A percentile compares a stretch with the other conserved stretches of the same genome.
Evolutionary conservation across 306 rosid genomes (phyloP).

Genomic region (Rosa persica): DNA sequence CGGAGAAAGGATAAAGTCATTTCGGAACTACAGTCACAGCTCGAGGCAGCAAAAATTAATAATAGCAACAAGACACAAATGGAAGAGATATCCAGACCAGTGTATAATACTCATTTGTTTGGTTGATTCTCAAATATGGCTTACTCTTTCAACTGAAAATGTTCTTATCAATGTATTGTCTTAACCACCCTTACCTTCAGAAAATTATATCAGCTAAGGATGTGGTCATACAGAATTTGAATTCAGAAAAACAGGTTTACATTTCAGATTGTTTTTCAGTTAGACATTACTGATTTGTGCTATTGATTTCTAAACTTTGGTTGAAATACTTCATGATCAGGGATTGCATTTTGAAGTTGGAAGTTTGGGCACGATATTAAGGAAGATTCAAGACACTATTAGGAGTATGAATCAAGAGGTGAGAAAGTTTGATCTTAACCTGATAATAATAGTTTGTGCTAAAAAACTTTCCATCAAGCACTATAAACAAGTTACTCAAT

Average conservation of each 20-base stretch:
- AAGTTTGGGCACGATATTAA: conserved; percentile 48
- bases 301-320: conserved; percentile 29
- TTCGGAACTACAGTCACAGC: conserved; percentile 65
- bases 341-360: conserved; percentile 59
- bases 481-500: neutral
- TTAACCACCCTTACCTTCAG: conserved; percentile 66
- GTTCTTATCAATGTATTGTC: conserved; percentile 26
- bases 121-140: conserved; percentile 16
- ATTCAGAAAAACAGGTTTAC: conserved; percentile 62
- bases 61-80: conserved; percentile 46
- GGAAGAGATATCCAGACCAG: conserved; percentile 63
- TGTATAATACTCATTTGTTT: conserved; percentile 10
- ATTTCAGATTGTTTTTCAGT: conserved; percentile 13
- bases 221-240: conserved; percentile 51
- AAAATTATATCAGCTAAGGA: conserved; percentile 52
- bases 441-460: neutral
- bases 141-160: conserved; percentile 12
- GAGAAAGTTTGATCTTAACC: conserved; percentile 3
- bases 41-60: conserved; percentile 47
- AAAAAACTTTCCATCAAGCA: conserved; percentile 1
- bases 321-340: conserved; percentile 36
- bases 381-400: conserved; percentile 54
- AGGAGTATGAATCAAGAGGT: conserved; percentile 66
- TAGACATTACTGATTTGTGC: neutral
- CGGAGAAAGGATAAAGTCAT: conserved; percentile 58